phyloP scores from a whole-genome alignment of 23 red algal genomes.

The Gracilaria domingensis region DNA sequence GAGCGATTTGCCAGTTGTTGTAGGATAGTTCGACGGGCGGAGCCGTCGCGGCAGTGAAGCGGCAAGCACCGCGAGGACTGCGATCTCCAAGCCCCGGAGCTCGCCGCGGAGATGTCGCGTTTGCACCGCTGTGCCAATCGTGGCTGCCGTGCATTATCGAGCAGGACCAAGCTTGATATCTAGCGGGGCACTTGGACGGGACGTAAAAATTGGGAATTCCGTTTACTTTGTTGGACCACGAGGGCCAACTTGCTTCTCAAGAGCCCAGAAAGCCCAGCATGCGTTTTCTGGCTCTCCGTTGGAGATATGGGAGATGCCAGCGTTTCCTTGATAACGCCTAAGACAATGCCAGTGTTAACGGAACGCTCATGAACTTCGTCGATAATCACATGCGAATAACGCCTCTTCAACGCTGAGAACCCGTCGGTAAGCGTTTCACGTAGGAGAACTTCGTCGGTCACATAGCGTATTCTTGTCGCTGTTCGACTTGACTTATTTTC shows the following conservation, averaged over 20 bases:
- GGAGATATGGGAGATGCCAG: not conserved
- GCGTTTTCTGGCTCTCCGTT: constrained; percentile 15
- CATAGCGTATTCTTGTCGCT: constrained; percentile 81
- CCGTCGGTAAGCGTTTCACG: constrained; percentile 76
- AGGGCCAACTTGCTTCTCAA: constrained; percentile 64
- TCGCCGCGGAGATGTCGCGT: too few species aligned
- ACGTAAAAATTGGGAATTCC: too few species aligned
- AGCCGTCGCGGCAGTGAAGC: too few species aligned
- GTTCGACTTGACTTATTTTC: constrained; percentile 67
- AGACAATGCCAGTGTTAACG: constrained; percentile 81
- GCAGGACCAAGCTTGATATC: too few species aligned
- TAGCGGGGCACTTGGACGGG: too few species aligned
- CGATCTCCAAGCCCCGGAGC: too few species aligned
- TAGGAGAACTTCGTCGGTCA: constrained; percentile 90
- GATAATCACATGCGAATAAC: constrained; percentile 81
- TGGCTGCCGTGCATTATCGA: too few species aligned
- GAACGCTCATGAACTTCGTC: constrained; percentile 99
- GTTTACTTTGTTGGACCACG: too few species aligned
- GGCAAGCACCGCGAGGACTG: too few species aligned
- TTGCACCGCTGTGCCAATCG: too few species aligned
- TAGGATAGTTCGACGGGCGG: too few species aligned
- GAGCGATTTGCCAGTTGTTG: too few species aligned
- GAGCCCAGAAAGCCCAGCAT: constrained; percentile 17
- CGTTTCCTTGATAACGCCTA: constrained; percentile 81
- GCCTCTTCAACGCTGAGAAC: constrained; percentile 43